phyloP scores from a whole-genome alignment of 352 stramenopile genomes.

The Globisporangium yorkense region DNA sequence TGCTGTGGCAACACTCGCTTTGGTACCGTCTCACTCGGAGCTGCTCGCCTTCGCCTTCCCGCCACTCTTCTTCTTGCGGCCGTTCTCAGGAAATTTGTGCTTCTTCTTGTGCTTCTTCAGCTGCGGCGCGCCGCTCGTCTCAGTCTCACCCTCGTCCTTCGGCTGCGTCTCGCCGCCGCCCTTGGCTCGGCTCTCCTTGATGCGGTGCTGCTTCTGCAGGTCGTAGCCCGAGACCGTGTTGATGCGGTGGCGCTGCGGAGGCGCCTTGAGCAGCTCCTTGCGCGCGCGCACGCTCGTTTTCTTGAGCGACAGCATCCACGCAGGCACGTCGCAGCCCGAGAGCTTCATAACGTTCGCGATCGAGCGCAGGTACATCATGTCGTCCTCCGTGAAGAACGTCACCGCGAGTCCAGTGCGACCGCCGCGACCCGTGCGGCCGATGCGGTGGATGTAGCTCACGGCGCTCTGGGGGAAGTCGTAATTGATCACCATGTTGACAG shows the following conservation, averaged over 20 bases:
- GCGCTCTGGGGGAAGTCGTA: conserved; percentile 97
- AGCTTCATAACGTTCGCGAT: conserved; percentile 99
- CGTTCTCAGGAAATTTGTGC: conserved; percentile 8
- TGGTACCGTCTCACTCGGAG: neutral
- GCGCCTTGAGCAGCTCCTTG: conserved; percentile 80
- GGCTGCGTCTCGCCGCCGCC: neutral
- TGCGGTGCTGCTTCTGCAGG: conserved; percentile 74
- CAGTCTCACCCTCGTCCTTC: neutral
- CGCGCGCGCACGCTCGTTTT: conserved; percentile 64
- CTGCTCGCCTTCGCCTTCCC: neutral
- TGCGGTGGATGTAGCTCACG: conserved; percentile 96
- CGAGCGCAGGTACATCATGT: conserved; percentile 92
- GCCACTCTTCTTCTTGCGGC: conserved; percentile 3
- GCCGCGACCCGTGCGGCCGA: conserved; percentile 93
- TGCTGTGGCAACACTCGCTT: no score
- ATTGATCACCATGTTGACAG: conserved; percentile 99
- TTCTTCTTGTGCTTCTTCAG: conserved; percentile 3
- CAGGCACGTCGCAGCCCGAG: conserved; percentile 95
- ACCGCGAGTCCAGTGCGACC: conserved; percentile 92
- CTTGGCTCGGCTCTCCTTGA: conserved; percentile 23
- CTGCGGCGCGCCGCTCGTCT: neutral
- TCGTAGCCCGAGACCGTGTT: conserved; percentile 86
- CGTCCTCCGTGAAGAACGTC: conserved; percentile 97
- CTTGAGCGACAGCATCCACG: conserved; percentile 98
- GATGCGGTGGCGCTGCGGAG: conserved; percentile 64